Evolutionary conservation across 352 stramenopile genomes (phyloP), one percentile per base, ranked within the genome.

Genomic region (Halophytophthora polymorphica): DNA sequence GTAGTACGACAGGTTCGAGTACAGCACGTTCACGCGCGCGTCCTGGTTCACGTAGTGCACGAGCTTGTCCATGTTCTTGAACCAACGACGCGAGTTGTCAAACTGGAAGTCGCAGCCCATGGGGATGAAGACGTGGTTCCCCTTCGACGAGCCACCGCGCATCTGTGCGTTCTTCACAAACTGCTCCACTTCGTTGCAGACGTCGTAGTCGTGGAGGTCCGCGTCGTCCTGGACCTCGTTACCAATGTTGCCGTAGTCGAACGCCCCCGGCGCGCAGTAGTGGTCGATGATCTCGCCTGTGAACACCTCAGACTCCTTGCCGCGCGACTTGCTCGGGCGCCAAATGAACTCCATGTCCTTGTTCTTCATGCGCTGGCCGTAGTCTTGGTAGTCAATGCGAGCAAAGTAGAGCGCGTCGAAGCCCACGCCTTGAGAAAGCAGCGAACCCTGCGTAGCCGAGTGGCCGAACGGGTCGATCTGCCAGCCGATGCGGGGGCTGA

Each of bases 391-490:
- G 76, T 99, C 96, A 36, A 99, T 98, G 39, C 97, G 89, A 7
- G 95, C 97, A 70, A 98, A 98, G 66, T 98, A 99, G 1, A 99
- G 65, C 13, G 93, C 93, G 47, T 99, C 89, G 58, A 99, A 98
- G 37, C 96, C 96, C 17, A 97, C 79, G 23, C 88, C 83, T 6
- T 78, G 69, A 0, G 88, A 96, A 22, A 99, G 64, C 19, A 98
- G 66, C 29, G 83, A 96, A 5, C 86, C 92, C 55, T 99, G 93
- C 14, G 94, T 97, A 2, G 92, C 71, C 45, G 82, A 92, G 54
- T 95, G 85, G 5, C 85, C 96, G 58, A 99, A 99, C 17, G 97
- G 97, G 76, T 99, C 97, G 53, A 99, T 97, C 64, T 98, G 95
- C 96, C 96, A 99, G 14, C 89, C 95, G 25, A 98, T 97, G n/a